These are phyloP conservation scores for Sanghuangporus sanghuang DNA, from an alignment of 1,284 basidiomycete species.

Conservation along the genomic window DNA sequence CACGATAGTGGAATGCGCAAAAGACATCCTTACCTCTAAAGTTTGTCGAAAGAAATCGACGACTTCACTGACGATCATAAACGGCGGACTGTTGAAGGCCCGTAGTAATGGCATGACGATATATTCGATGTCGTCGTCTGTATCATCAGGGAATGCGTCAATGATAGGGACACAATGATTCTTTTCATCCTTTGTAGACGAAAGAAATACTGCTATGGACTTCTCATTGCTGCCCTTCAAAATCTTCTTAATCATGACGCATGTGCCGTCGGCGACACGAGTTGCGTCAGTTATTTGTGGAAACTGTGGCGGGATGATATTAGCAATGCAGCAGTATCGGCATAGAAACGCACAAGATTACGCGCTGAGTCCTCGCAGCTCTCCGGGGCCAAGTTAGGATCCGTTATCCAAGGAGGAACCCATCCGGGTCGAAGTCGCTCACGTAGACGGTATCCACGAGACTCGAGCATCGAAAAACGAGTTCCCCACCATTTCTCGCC, in stretches of 20 bases:
- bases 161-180: slow-evolving; percentile 20
- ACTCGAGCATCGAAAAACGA: not conserved
- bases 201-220: slow-evolving; percentile 11
- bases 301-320: not conserved
- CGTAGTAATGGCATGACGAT: slow-evolving; percentile 13
- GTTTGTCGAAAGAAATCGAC: slow-evolving; percentile 10
- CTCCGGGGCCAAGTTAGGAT: slow-evolving; percentile 6
- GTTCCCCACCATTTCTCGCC: slow-evolving; percentile 2
- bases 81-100: not conserved
- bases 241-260: not conserved
- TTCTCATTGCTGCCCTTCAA: not conserved
- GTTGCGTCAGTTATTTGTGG: not conserved
- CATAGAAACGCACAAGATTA: not conserved
- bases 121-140: not conserved
- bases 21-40: not conserved
- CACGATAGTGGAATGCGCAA: too few relatives aligned
- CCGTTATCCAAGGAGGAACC: slow-evolving; percentile 22
- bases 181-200: slow-evolving; percentile 2
- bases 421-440: slow-evolving; percentile 14
- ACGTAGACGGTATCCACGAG: slow-evolving; percentile 1
- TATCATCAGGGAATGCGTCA: slow-evolving; percentile 9
- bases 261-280: not conserved
- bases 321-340: not conserved
- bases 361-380: slow-evolving; percentile 19
- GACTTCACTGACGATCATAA: not conserved